Evolutionary conservation across 106 monocot species (phyloP).

Genomic region (Dendrobium catenatum): DNA sequence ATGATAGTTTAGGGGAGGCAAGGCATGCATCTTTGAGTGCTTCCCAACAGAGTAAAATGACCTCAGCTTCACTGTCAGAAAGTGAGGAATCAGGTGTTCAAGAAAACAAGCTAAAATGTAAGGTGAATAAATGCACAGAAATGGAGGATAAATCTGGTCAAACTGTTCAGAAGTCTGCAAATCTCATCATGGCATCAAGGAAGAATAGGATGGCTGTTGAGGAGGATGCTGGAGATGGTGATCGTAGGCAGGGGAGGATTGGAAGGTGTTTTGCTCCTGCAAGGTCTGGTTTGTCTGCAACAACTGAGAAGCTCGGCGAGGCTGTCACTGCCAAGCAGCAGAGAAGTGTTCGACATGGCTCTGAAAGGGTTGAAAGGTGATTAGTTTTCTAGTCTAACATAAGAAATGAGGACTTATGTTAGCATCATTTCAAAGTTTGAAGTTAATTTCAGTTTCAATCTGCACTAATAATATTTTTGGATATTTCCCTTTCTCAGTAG

Average conservation of each 20-base stretch:
- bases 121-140: slow-evolving; percentile 36
- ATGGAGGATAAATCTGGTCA: slow-evolving; percentile 27
- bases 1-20: slow-evolving; percentile 12
- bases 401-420: background rate
- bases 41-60: slow-evolving; percentile 30
- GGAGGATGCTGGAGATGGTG: slow-evolving; percentile 47
- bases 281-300: slow-evolving; percentile 21
- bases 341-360: slow-evolving; percentile 30
- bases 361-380: slow-evolving; percentile 50
- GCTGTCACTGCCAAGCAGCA: slow-evolving; percentile 32
- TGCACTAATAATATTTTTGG: background rate
- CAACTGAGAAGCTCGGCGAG: slow-evolving; percentile 38
- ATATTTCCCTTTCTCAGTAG: slow-evolving; percentile 24
- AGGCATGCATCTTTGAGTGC: slow-evolving; percentile 21
- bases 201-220: slow-evolving; percentile 27
- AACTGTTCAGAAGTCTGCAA: slow-evolving; percentile 32
- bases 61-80: slow-evolving; percentile 27
- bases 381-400: background rate
- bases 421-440: background rate
- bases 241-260: slow-evolving; percentile 30
- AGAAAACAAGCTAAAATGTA: slow-evolving; percentile 39
- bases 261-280: slow-evolving; percentile 25
- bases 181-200: slow-evolving; percentile 22
- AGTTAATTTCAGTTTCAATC: background rate
- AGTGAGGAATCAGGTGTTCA: slow-evolving; percentile 45